Evolutionary conservation across 257 asterid species (phyloP).

Genomic region (Plectranthus barbatus): DNA sequence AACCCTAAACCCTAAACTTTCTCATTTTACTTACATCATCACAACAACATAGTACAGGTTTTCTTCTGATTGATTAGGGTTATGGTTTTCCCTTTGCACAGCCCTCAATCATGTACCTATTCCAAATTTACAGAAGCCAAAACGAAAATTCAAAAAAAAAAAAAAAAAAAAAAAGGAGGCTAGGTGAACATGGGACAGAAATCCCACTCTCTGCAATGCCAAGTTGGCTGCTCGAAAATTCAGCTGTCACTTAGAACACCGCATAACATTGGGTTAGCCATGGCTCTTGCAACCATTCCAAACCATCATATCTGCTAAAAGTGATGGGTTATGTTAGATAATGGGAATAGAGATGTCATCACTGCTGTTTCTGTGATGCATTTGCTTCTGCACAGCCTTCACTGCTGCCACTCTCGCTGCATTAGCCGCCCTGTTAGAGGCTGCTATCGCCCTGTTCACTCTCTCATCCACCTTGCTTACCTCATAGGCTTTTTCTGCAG

Average conservation of each 20-base stretch:
- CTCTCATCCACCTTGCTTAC: constrained; percentile 83
- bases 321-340: constrained; percentile 8
- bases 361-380: constrained; percentile 55
- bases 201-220: constrained; percentile 20
- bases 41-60: constrained; percentile 32
- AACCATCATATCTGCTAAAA: neutral
- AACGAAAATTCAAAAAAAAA: neutral
- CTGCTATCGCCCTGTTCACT: constrained; percentile 65
- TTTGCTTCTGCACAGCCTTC: constrained; percentile 77
- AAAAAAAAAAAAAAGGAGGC: neutral
- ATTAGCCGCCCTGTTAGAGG: constrained; percentile 74
- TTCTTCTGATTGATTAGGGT: constrained; percentile 39
- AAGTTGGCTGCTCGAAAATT: constrained; percentile 31
- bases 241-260: constrained; percentile 24
- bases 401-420: constrained; percentile 89
- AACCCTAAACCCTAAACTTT: too few relatives aligned
- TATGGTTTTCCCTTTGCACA: constrained; percentile 46
- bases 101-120: constrained; percentile 29
- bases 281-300: neutral
- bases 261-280: constrained; percentile 8
- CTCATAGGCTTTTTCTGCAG: constrained; percentile 73
- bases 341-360: constrained; percentile 52
- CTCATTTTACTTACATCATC: constrained; percentile 28
- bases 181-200: constrained; percentile 14
- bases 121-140: constrained; percentile 38